These are phyloP conservation scores for Citrullus colocynthis DNA, from an alignment of 306 rosid species.

Conservation along the genomic window DNA sequence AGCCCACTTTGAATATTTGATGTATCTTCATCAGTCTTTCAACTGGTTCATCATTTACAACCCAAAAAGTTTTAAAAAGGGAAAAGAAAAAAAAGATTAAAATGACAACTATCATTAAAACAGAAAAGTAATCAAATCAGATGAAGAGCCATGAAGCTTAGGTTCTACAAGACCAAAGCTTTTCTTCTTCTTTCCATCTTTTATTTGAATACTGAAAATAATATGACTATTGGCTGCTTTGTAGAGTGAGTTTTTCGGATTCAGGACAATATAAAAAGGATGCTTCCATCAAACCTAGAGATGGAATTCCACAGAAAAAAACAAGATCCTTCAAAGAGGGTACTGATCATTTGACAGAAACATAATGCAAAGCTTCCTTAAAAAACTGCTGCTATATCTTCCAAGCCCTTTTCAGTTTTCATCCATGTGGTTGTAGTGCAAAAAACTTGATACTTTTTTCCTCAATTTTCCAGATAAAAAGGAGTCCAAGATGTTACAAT, in stretches of 20 bases:
- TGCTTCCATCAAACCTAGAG: slow-evolving; percentile 10
- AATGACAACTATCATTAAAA: not conserved
- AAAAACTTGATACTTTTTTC: not conserved
- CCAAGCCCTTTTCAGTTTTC: not conserved
- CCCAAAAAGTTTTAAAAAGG: not conserved
- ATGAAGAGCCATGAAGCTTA: not conserved
- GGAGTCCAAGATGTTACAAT: slow-evolving; percentile 7
- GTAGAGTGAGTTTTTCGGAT: slow-evolving; percentile 30
- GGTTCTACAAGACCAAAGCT: not conserved
- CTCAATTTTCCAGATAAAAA: slow-evolving; percentile 10
- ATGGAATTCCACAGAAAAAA: slow-evolving; percentile 5
- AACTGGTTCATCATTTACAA: not conserved
- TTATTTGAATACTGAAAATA: not conserved
- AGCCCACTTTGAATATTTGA: not conserved
- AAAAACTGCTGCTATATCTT: not conserved
- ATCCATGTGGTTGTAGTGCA: not conserved
- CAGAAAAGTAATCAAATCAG: not conserved
- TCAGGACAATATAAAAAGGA: slow-evolving; percentile 15
- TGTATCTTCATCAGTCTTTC: not conserved
- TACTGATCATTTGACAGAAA: not conserved
- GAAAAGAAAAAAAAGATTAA: not conserved
- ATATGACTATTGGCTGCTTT: not conserved
- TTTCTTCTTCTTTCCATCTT: not conserved
- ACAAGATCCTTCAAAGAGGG: slow-evolving; percentile 14
- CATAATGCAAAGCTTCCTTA: not conserved